Base-by-base conservation (phyloP, 768 basidiomycete species). In the Chalciporus sphaerocephalus region DNA sequence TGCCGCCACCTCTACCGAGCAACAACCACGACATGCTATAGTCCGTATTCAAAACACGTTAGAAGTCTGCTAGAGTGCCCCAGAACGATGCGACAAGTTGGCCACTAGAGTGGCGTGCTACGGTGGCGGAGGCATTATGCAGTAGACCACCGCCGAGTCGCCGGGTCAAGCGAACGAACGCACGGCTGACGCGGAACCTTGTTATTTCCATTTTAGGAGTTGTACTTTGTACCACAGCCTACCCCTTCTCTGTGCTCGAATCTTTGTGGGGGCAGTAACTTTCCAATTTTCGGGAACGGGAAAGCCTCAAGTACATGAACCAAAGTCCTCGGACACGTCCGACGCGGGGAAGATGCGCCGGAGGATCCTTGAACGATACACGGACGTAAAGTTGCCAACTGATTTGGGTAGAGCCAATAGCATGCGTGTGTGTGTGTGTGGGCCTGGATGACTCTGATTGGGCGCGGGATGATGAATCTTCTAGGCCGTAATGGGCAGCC, bases 261-360 rank as follows among this genome's bases (percentile, higher is more conserved):
- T 12, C 20, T 42, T 44, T 28, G 13, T 21, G 37, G n/a, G 1
- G 28, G 21, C 5, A 6, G 9, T 18, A 32, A 9, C 23, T 13
- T 22, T 6, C 3, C 17, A 6, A 21, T 17, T 30, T 17, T 32
- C 6, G 16, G 22, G 28, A 24, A 24, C 38, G 4, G 12, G 12
- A 15, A n/a, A 11, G 20, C 38, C 42, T 45, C 36, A 38, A 20
- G 16, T 32, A 22, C 11, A 18, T 38, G 18, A 18, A 17, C 18
- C 44, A 36, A 55, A 58, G 44, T 59, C 56, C 56, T 55, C 57
- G 50, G 57, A 58, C 44, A 41, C 15, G 18, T 28, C 36, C 35
- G 20, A 22, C 25, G 15, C n/a, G 40, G 39, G 32, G 12, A 34
- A 35, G 33, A 20, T 33, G 13, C 36, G 43, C 49, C 38, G 40